Percentiles rank a stretch among this genome's conserved stretches.
Evolutionary conservation across 768 basidiomycete genomes (phyloP).

Genomic region (Mrakia blollopis): DNA sequence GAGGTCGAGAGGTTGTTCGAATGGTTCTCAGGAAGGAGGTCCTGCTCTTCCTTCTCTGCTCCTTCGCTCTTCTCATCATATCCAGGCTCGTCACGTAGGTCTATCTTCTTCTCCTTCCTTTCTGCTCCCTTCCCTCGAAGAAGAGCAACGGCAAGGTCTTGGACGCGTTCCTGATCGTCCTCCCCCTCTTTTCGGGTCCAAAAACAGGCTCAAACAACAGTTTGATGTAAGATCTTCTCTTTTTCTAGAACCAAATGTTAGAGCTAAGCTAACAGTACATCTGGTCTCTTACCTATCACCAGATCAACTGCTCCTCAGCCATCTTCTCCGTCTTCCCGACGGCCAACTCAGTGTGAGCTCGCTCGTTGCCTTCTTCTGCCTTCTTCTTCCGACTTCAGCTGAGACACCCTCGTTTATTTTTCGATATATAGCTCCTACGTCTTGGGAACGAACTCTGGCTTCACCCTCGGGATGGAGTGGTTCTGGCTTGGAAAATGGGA

Average conservation of each 20-base stretch:
- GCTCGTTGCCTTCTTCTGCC: neutral
- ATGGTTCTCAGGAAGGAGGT: neutral
- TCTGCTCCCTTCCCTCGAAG: neutral
- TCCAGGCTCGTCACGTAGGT: neutral
- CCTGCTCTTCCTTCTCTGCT: neutral
- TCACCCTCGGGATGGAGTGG: constrained; percentile 12
- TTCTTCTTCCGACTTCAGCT: neutral
- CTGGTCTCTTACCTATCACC: neutral
- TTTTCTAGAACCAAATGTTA: neutral
- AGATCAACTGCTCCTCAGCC: neutral
- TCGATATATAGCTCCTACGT: neutral
- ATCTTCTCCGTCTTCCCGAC: neutral
- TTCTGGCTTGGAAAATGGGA: constrained; percentile 18
- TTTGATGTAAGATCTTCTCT: neutral
- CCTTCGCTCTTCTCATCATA: neutral
- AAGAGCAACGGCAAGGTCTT: neutral
- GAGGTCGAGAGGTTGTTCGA: too few species aligned
- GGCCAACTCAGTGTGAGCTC: neutral
- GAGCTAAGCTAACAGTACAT: neutral
- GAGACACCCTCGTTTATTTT: neutral
- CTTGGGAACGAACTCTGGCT: neutral
- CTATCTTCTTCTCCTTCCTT: neutral
- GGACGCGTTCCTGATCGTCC: neutral
- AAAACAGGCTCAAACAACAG: neutral
- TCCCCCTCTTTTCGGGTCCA: neutral